These are phyloP conservation scores for Malus hybrid DNA, from an alignment of 331 rosid species.

Conservation along the genomic window DNA sequence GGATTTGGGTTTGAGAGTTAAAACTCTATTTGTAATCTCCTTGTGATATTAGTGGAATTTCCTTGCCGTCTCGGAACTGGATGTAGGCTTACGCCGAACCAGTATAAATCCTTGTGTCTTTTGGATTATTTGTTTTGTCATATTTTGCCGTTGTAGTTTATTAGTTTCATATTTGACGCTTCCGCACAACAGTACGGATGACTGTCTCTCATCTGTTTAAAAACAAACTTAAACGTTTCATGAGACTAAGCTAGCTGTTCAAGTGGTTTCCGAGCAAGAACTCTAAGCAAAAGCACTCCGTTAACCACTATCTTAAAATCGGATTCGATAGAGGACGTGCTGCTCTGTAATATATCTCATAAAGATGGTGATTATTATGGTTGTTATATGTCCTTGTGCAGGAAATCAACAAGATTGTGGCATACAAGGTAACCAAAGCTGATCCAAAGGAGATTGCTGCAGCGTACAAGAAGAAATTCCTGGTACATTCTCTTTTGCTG, in stretches of 20 bases:
- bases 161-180: too few species aligned
- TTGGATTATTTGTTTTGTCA: too few species aligned
- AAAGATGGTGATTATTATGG: background rate
- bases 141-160: too few species aligned
- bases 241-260: background rate
- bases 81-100: too few species aligned
- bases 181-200: too few species aligned
- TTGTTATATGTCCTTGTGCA: background rate
- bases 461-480: background rate
- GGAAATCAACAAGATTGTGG: slow-evolving; percentile 18
- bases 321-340: background rate
- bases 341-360: background rate
- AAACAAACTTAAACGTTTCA: background rate
- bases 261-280: background rate
- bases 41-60: too few species aligned
- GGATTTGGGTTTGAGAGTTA: too few species aligned
- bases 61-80: too few species aligned
- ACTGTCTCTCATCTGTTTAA: background rate
- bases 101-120: too few species aligned
- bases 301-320: background rate
- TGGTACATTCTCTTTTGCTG: background rate
- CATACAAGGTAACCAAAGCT: slow-evolving; percentile 16
- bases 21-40: too few species aligned
- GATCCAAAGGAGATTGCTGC: slow-evolving; percentile 8
- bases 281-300: background rate